These are phyloP conservation scores for Amesomyces nigricolor DNA, from an alignment of 2,329 filamentous ascomycete species.

Conservation along the genomic window DNA sequence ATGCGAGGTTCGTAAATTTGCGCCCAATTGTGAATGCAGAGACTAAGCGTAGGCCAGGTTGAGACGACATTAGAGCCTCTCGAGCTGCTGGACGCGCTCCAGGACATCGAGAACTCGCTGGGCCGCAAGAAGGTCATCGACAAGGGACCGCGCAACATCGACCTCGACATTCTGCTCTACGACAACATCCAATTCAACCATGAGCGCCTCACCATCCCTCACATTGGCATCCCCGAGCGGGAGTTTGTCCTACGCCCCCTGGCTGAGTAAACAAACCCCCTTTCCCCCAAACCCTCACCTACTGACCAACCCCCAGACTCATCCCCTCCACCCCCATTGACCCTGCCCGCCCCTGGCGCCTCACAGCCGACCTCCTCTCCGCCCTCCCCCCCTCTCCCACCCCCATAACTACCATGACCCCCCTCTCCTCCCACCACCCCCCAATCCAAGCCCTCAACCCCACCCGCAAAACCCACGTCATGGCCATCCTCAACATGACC, in stretches of 20 bases:
- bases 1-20: conserved; percentile 64
- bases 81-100: conserved; percentile 70
- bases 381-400: conserved; percentile 45
- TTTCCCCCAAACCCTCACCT: not conserved
- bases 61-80: conserved; percentile 72
- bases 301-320: conserved; percentile 38
- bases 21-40: not conserved
- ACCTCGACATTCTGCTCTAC: conserved; percentile 87
- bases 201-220: conserved; percentile 75
- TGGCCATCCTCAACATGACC: conserved; percentile 93
- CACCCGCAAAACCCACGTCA: conserved; percentile 65
- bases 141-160: conserved; percentile 91
- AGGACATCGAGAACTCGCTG: conserved; percentile 74
- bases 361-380: conserved; percentile 56
- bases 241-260: conserved; percentile 91
- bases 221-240: conserved; percentile 77
- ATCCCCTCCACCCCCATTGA: conserved; percentile 51
- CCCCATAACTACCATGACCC: conserved; percentile 55
- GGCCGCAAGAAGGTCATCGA: conserved; percentile 80
- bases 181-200: conserved; percentile 59
- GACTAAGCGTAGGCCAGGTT: conserved; percentile 48
- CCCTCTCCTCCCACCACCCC: conserved; percentile 43
- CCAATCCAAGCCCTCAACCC: conserved; percentile 55
- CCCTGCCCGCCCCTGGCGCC: conserved; percentile 51
- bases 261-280: conserved; percentile 54